Evolutionary conservation across 2,329 filamentous ascomycete species (phyloP), one percentile per base, ranked within the genome.

Genomic region (Leptographium flavum): DNA sequence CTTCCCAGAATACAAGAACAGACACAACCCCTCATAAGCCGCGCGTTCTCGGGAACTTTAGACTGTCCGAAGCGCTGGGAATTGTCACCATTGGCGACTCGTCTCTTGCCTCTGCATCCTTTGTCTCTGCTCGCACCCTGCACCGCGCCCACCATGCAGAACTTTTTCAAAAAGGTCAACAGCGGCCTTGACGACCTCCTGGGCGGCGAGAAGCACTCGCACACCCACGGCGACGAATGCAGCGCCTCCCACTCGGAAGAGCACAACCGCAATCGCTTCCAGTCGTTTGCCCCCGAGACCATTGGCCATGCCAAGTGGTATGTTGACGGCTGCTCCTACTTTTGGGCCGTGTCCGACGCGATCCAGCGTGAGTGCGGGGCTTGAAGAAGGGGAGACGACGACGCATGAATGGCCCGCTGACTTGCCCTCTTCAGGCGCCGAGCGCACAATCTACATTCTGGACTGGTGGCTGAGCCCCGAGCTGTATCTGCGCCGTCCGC

Each of bases 391-490:
- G n/a, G n/a, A n/a, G n/a, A n/a, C n/a, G n/a, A n/a, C n/a, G n/a
- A n/a, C n/a, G n/a, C n/a, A n/a, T n/a, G n/a, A n/a, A n/a, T n/a
- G n/a, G n/a, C n/a, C n/a, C n/a, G n/a, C n/a, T n/a, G n/a, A n/a
- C n/a, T n/a, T n/a, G n/a, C n/a, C n/a, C n/a, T n/a, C n/a, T n/a
- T n/a, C n/a, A 75, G 79, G 75, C 56, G 87, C 87, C 3, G 71
- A 68, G 51, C 77, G 90, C 54, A 83, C 74, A 36, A 82, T 94
- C 54, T 88, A 83, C 73, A 93, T 94, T 52, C 66, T 94, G 37
- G 85, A 90, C 58, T 92, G 83, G 87, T 94, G 87, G 87, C 63
- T 94, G 52, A 87, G 81, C 45, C 87, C 88, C 1, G 88, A 94
- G 63, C 67, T 95, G 25, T 94, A 92, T 58, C 72, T 95, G 30